phyloP scores from a whole-genome alignment of 768 basidiomycete genomes.

The Auriscalpium vulgare region DNA sequence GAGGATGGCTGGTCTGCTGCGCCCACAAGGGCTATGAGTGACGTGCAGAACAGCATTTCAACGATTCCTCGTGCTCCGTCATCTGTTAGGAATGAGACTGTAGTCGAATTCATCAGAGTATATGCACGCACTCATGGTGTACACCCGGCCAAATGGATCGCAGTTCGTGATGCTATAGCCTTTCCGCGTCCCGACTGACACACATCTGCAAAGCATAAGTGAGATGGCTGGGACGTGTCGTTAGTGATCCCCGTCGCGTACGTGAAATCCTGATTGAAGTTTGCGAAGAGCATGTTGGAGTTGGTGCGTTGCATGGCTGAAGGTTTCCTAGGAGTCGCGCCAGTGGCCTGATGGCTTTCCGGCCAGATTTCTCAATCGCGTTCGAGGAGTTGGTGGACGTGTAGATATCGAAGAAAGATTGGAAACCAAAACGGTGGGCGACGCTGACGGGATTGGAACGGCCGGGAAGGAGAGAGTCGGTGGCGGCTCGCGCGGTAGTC shows the following conservation, averaged over 20 bases:
- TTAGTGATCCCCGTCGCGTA: constrained; percentile 27
- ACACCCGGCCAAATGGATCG: constrained; percentile 94
- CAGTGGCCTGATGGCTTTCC: no score
- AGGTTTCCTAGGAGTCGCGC: background rate
- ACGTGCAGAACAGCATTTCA: constrained; percentile 99
- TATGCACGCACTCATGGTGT: constrained; percentile 77
- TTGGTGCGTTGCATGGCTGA: constrained; percentile 22
- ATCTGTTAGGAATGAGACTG: constrained; percentile 35
- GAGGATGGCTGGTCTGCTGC: constrained; percentile 88
- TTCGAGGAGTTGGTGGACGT: no score
- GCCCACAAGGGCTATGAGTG: constrained; percentile 92
- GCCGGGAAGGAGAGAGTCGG: no score
- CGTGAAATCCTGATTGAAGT: constrained; percentile 98
- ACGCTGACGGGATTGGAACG: no score
- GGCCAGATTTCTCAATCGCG: no score
- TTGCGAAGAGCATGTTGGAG: constrained; percentile 70
- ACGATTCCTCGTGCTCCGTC: constrained; percentile 95
- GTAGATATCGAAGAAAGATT: no score
- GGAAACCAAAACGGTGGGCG: no score
- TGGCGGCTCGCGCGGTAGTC: no score
- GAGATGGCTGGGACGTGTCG: no score
- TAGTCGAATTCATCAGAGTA: background rate
- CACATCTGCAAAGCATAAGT: constrained; percentile 43
- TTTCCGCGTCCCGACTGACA: constrained; percentile 90
- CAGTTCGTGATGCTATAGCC: constrained; percentile 98